Evolutionary conservation across 306 rosid species (phyloP).

Genomic region (Rosa lucieae): DNA sequence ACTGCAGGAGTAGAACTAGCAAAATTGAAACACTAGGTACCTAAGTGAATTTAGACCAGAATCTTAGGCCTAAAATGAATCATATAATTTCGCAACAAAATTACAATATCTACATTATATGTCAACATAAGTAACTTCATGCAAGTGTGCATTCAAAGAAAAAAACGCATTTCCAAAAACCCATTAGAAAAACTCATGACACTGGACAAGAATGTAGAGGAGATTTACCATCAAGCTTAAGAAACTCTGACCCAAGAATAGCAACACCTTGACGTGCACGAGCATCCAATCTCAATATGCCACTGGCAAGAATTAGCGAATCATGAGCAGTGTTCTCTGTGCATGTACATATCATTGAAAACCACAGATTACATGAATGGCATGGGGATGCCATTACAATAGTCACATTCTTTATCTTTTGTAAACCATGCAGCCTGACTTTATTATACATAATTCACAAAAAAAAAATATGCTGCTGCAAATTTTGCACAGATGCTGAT

Average conservation of each 20-base stretch:
- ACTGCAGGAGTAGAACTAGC: neutral
- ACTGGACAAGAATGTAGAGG: slow-evolving; percentile 12
- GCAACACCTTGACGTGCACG: slow-evolving; percentile 89
- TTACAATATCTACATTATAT: neutral
- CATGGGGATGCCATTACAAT: neutral
- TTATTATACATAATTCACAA: neutral
- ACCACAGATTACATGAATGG: neutral
- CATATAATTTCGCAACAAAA: too few species aligned
- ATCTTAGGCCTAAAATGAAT: neutral
- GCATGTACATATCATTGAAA: slow-evolving; percentile 2
- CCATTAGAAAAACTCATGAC: slow-evolving; percentile 16
- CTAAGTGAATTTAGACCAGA: too few species aligned
- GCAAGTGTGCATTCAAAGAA: neutral
- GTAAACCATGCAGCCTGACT: slow-evolving; percentile 1
- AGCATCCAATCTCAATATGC: slow-evolving; percentile 88
- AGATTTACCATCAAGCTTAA: slow-evolving; percentile 81
- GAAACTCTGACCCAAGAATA: slow-evolving; percentile 79
- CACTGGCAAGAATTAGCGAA: slow-evolving; percentile 50
- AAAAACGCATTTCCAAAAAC: slow-evolving; percentile 9
- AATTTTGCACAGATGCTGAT: neutral
- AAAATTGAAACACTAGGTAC: neutral
- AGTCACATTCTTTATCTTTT: neutral
- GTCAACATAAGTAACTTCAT: neutral
- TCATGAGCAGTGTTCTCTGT: slow-evolving; percentile 26
- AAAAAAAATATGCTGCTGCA: neutral